These are phyloP conservation scores for Elaeis oleifera DNA, from an alignment of 202 grass and related monocot genomes.

Conservation along the genomic window DNA sequence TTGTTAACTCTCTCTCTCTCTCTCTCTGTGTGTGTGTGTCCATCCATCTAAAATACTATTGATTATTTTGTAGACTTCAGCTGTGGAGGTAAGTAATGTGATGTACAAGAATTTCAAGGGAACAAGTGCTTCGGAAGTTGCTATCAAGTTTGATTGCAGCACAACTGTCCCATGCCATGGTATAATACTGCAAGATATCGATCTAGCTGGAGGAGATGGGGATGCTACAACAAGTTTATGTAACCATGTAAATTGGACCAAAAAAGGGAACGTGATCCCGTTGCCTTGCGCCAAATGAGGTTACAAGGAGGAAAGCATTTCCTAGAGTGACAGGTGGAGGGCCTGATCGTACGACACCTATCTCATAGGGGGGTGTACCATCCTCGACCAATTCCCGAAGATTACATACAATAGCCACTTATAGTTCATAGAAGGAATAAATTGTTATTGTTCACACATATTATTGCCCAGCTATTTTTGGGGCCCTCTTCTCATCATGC, in stretches of 20 bases:
- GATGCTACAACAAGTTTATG: conserved; percentile 26
- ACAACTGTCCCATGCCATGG: conserved; percentile 14
- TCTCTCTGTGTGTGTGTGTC: not conserved
- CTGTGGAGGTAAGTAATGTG: conserved; percentile 46
- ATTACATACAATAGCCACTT: too few relatives aligned
- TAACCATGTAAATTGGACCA: conserved; percentile 39
- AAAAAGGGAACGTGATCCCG: conserved; percentile 36
- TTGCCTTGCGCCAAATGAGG: conserved; percentile 23
- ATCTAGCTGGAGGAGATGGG: conserved; percentile 23
- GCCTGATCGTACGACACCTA: too few relatives aligned
- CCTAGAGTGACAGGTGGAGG: too few relatives aligned
- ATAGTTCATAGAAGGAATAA: too few relatives aligned
- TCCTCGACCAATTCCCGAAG: too few relatives aligned
- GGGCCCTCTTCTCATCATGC: too few relatives aligned
- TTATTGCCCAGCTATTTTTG: too few relatives aligned
- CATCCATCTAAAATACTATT: not conserved
- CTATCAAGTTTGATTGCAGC: conserved; percentile 59
- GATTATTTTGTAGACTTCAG: conserved; percentile 20
- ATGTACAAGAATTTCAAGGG: conserved; percentile 57
- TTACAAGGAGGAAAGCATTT: too few relatives aligned
- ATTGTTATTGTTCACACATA: too few relatives aligned
- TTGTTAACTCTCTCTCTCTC: not conserved
- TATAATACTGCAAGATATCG: conserved; percentile 51
- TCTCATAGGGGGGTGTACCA: too few relatives aligned
- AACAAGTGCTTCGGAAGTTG: conserved; percentile 42